Evolutionary conservation across 176 grass and related monocot genomes (phyloP).

Genomic region (Musa troglodytarum): DNA sequence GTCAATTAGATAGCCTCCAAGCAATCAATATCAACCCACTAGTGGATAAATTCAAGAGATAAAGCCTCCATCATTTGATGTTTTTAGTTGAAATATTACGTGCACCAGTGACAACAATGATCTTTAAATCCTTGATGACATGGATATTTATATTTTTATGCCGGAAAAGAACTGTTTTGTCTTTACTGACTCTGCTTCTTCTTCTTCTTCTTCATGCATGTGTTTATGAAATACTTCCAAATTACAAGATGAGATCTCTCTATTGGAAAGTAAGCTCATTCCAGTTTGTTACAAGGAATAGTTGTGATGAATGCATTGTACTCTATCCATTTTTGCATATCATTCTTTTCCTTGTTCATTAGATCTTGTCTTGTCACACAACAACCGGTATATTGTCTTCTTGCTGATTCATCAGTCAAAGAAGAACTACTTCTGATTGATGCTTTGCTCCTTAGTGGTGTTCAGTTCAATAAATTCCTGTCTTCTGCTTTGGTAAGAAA

Average conservation of each 20-base stretch:
- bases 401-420: background rate
- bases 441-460: background rate
- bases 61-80: background rate
- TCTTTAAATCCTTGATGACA: background rate
- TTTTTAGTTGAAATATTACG: too few relatives aligned
- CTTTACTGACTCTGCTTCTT: background rate
- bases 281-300: too few relatives aligned
- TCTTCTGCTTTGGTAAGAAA: background rate
- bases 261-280: too few relatives aligned
- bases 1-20: background rate
- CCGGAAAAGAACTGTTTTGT: background rate
- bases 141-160: background rate
- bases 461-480: background rate
- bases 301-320: too few relatives aligned
- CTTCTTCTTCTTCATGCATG: background rate
- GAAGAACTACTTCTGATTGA: background rate
- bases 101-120: too few relatives aligned
- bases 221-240: too few relatives aligned
- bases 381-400: background rate
- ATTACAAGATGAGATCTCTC: too few relatives aligned
- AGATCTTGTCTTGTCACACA: background rate
- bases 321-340: background rate
- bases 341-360: background rate
- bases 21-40: background rate
- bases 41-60: background rate